Percentiles rank a stretch among this genome's conserved stretches.
phyloP scores from a whole-genome alignment of 192 early-diverging fungal species.

The Coemansia sp. region DNA sequence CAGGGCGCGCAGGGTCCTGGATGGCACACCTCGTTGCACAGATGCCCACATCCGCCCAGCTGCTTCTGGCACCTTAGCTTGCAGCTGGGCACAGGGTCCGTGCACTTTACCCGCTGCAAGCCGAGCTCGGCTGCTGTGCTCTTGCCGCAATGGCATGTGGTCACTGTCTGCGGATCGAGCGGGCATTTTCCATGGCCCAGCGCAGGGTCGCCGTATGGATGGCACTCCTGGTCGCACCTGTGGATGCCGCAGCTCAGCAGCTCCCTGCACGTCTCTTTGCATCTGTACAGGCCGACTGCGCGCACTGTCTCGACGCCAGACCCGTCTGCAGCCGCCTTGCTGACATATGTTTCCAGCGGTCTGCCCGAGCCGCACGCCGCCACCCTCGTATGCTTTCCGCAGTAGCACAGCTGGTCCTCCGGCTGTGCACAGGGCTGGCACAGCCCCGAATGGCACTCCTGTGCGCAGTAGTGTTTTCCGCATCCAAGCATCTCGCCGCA shows the following conservation, averaged over 20 bases:
- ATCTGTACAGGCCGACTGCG: slow-evolving; percentile 31
- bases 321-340: neutral
- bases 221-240: slow-evolving; percentile 62
- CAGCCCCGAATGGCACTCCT: slow-evolving; percentile 67
- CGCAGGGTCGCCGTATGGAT: slow-evolving; percentile 23
- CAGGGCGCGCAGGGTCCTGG: slow-evolving; percentile 67
- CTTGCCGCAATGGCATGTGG: slow-evolving; percentile 46
- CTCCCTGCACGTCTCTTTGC: slow-evolving; percentile 28
- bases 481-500: slow-evolving; percentile 73
- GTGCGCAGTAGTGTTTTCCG: slow-evolving; percentile 66
- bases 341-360: slow-evolving; percentile 15
- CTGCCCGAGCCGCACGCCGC: slow-evolving; percentile 63
- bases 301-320: slow-evolving; percentile 3
- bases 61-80: slow-evolving; percentile 20
- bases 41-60: slow-evolving; percentile 59
- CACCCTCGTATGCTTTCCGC: slow-evolving; percentile 60
- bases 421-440: slow-evolving; percentile 63
- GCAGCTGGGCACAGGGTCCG: slow-evolving; percentile 52
- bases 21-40: slow-evolving; percentile 63
- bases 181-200: slow-evolving; percentile 26
- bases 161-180: slow-evolving; percentile 25
- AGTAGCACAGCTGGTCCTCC: slow-evolving; percentile 66
- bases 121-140: slow-evolving; percentile 21
- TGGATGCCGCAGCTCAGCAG: slow-evolving; percentile 63
- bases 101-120: slow-evolving; percentile 25